Percentiles rank a stretch among this genome's conserved stretches.
These are phyloP conservation scores for Chlamydomonas sphaeroides DNA, from an alignment of 139 green algal species.

Conservation along the genomic window DNA sequence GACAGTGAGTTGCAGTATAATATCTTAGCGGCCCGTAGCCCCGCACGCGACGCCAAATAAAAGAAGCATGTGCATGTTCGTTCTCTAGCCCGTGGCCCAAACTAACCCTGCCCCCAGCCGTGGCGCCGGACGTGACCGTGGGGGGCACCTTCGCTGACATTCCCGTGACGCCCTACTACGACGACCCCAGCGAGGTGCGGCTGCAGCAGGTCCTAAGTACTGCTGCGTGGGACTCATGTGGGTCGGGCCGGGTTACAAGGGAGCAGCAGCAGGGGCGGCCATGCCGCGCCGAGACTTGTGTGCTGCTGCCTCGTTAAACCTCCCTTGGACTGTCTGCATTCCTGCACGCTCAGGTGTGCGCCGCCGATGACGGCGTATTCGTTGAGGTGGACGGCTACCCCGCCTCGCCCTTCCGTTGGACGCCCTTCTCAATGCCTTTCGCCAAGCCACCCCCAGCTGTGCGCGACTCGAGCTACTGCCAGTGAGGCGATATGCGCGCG, in stretches of 20 bases:
- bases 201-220: not conserved
- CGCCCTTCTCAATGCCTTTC: conserved; percentile 1
- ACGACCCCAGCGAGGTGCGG: not conserved
- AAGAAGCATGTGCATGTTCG: no score
- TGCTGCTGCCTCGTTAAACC: no score
- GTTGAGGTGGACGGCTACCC: not conserved
- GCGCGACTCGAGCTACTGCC: not conserved
- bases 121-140: not conserved
- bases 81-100: not conserved
- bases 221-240: no score
- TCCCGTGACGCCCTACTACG: not conserved
- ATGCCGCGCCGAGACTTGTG: no score
- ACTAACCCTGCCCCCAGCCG: not conserved
- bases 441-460: not conserved
- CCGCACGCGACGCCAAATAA: no score
- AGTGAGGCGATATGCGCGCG: no score
- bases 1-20: no score
- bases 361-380: not conserved
- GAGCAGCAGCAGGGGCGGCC: no score
- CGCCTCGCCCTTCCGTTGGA: not conserved
- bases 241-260: no score
- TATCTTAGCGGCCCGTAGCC: no score
- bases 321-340: no score
- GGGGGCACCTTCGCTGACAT: not conserved
- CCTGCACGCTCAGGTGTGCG: not conserved